Evolutionary conservation across 192 early-diverging fungal genomes (phyloP).

Genomic region (Pilobolus umbonatus): DNA sequence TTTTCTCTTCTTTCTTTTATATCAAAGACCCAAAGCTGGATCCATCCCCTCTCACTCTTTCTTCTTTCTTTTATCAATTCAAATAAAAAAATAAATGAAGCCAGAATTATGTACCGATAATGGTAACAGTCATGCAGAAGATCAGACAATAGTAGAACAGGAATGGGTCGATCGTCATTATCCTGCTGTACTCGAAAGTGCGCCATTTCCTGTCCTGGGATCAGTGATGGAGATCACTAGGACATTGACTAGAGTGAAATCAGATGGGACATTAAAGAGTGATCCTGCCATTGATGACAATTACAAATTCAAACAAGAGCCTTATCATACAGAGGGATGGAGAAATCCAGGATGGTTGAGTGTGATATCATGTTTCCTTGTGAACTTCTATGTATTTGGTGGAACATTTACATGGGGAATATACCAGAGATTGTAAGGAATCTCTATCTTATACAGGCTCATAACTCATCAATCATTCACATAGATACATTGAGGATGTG

Average conservation of each 20-base stretch:
- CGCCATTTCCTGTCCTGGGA: slow-evolving; percentile 10
- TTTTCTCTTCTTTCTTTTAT: no score
- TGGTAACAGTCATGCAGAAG: background rate
- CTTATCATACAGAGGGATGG: slow-evolving; percentile 3
- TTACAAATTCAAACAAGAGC: background rate
- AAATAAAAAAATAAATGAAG: no score
- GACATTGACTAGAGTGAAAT: slow-evolving; percentile 6
- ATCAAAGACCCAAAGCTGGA: no score
- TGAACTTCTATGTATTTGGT: slow-evolving; percentile 34
- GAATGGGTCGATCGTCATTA: background rate
- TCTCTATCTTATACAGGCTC: no score
- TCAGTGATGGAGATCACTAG: slow-evolving; percentile 9
- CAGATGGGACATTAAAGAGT: background rate
- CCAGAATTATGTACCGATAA: no score
- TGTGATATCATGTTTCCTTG: slow-evolving; percentile 28
- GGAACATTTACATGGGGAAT: slow-evolving; percentile 26
- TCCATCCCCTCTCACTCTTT: no score
- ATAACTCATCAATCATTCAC: background rate
- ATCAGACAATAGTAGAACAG: background rate
- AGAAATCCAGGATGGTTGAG: slow-evolving; percentile 28
- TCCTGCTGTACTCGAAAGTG: slow-evolving; percentile 5
- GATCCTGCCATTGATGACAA: background rate
- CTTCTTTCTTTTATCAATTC: no score
- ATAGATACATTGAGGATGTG: slow-evolving; percentile 22
- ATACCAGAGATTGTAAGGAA: slow-evolving; percentile 27